phyloP scores from a whole-genome alignment of 2,329 filamentous ascomycete species.

The Pseudocercospora fijiensis region DNA sequence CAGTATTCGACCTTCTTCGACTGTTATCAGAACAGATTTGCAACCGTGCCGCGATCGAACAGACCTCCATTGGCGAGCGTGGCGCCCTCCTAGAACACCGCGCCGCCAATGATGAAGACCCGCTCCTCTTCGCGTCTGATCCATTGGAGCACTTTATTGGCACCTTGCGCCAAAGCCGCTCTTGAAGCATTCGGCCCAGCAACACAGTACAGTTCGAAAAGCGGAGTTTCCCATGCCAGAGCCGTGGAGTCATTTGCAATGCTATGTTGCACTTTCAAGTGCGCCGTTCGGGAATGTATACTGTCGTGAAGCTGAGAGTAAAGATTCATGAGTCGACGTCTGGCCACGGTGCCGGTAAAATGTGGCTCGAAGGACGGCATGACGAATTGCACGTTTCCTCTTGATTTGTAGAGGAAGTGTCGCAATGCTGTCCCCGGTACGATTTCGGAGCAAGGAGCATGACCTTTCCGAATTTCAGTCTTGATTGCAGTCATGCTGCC shows the following conservation, averaged over 20 bases:
- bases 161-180: constrained; percentile 73
- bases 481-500: constrained; percentile 73
- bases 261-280: constrained; percentile 82
- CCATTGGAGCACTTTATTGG: constrained; percentile 89
- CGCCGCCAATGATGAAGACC: constrained; percentile 96
- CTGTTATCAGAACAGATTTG: neutral
- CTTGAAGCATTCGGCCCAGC: constrained; percentile 67
- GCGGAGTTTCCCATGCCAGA: constrained; percentile 84
- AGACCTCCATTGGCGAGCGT: neutral
- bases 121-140: constrained; percentile 87
- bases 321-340: constrained; percentile 67
- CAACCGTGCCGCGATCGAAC: neutral
- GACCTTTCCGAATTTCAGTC: constrained; percentile 66
- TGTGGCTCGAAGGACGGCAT: constrained; percentile 78
- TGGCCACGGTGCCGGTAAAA: constrained; percentile 51
- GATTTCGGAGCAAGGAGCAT: constrained; percentile 71
- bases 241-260: constrained; percentile 73
- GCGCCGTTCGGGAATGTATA: constrained; percentile 79
- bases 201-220: constrained; percentile 95
- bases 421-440: constrained; percentile 75
- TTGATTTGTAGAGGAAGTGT: constrained; percentile 95
- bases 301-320: constrained; percentile 83
- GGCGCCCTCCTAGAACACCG: constrained; percentile 57
- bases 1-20: neutral
- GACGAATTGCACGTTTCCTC: constrained; percentile 90